These are phyloP conservation scores for Phytopythium sindhum DNA, from an alignment of 352 stramenopile genomes.

Conservation along the genomic window DNA sequence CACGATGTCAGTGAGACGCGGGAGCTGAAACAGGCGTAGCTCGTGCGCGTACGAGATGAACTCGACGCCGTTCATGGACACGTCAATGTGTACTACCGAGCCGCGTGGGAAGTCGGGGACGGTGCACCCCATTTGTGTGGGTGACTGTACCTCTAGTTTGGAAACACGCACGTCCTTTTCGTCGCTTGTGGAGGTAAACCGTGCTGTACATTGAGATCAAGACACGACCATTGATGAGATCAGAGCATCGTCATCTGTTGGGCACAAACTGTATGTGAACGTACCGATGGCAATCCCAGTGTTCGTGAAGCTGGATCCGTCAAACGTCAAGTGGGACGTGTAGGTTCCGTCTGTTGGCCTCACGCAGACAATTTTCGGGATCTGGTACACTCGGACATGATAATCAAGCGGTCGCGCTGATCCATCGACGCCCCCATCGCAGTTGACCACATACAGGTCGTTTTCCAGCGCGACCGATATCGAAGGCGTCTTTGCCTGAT, in stretches of 20 bases:
- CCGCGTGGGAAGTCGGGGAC: slow-evolving; percentile 60
- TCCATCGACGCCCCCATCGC: background rate
- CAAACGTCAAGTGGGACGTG: slow-evolving; percentile 51
- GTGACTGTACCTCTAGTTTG: slow-evolving; percentile 34
- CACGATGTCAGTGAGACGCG: slow-evolving; percentile 43
- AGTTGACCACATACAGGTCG: slow-evolving; percentile 24
- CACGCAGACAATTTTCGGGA: slow-evolving; percentile 38
- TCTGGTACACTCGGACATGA: slow-evolving; percentile 38
- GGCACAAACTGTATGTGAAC: too few relatives aligned
- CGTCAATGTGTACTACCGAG: slow-evolving; percentile 36
- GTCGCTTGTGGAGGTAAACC: slow-evolving; percentile 36
- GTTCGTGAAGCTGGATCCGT: slow-evolving; percentile 50
- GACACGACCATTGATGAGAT: too few relatives aligned
- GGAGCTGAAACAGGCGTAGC: slow-evolving; percentile 57
- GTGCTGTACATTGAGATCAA: too few relatives aligned
- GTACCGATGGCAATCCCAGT: slow-evolving; percentile 49
- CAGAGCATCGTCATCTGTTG: too few relatives aligned
- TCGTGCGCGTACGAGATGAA: slow-evolving; percentile 49
- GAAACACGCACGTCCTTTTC: slow-evolving; percentile 29
- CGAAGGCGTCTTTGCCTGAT: background rate
- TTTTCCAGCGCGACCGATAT: slow-evolving; percentile 8
- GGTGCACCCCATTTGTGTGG: slow-evolving; percentile 46
- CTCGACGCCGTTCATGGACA: slow-evolving; percentile 69
- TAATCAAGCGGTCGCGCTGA: background rate
- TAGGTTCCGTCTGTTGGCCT: slow-evolving; percentile 55